A percentile compares a stretch with the other conserved stretches of the same genome.
phyloP scores from a whole-genome alignment of 768 basidiomycete species.

The Basidioascus undulatus region DNA sequence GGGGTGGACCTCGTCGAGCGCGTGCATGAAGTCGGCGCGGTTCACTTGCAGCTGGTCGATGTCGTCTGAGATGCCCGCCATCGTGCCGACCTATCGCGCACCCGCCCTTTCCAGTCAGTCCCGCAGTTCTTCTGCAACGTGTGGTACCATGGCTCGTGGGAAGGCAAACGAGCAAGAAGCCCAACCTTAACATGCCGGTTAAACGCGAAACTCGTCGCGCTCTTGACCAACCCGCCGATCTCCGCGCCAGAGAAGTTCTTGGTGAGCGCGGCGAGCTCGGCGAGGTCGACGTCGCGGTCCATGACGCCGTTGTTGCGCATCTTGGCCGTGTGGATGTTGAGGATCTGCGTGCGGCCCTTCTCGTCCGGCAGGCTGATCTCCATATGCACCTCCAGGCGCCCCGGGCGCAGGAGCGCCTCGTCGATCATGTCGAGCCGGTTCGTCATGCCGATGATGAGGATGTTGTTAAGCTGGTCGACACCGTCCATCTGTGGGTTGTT shows the following conservation, averaged over 20 bases:
- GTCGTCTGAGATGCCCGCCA: constrained; percentile 89
- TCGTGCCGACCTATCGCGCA: constrained; percentile 51
- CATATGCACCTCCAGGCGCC: constrained; percentile 97
- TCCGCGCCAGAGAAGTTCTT: constrained; percentile 99
- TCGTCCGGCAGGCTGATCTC: constrained; percentile 96
- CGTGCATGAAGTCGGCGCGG: constrained; percentile 60
- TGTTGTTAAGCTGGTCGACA: constrained; percentile 95
- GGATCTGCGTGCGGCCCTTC: constrained; percentile 70
- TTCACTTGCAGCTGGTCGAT: constrained; percentile 81
- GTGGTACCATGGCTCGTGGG: too few species aligned
- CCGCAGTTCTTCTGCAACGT: too few species aligned
- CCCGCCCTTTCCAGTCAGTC: too few species aligned
- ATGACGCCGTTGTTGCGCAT: constrained; percentile 83
- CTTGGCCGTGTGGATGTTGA: constrained; percentile 80
- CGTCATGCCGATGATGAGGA: constrained; percentile 98
- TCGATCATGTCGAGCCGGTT: constrained; percentile 98
- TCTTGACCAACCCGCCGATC: constrained; percentile 85
- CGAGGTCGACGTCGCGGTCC: constrained; percentile 59
- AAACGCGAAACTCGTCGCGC: constrained; percentile 93
- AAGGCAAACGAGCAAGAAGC: not conserved
- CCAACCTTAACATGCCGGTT: constrained; percentile 74
- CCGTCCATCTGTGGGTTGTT: constrained; percentile 65
- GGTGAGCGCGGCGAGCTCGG: constrained; percentile 53
- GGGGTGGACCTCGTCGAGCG: constrained; percentile 80
- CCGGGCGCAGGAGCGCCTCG: constrained; percentile 85